A percentile compares a stretch with the other conserved stretches of the same genome.
Conservation (phyloP, 2,329 filamentous ascomycete species). For the Fusarium napiforme region DNA sequence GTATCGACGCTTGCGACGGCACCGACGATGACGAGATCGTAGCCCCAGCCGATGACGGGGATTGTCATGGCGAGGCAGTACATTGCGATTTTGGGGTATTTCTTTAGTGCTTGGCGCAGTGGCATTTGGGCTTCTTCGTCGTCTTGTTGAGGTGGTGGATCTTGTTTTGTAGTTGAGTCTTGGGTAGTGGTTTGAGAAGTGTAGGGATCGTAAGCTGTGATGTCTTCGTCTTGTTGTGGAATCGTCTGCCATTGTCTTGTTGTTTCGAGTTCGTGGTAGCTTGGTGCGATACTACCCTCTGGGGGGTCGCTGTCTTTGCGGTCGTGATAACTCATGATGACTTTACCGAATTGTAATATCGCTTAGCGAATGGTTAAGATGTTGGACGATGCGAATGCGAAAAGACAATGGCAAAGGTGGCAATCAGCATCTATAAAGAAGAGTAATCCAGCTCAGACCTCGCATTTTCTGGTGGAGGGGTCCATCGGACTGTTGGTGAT, state of each 20-base stretch:
- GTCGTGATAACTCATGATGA: conserved; percentile 11
- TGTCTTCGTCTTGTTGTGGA: conserved; percentile 11
- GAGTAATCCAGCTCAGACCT: background rate
- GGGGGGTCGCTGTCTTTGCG: conserved; percentile 2
- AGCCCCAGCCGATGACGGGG: conserved; percentile 47
- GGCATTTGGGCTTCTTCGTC: conserved; percentile 35
- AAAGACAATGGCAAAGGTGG: background rate
- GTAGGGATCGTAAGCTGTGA: conserved; percentile 16
- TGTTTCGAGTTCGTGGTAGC: conserved; percentile 24
- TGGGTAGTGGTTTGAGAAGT: background rate
- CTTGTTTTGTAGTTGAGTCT: background rate
- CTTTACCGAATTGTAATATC: background rate
- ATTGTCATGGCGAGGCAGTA: conserved; percentile 45
- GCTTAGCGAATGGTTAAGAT: background rate
- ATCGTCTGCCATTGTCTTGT: conserved; percentile 4
- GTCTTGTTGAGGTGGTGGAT: background rate
- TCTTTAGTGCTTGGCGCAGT: conserved; percentile 40
- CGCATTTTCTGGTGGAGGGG: background rate
- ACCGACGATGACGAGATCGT: conserved; percentile 44
- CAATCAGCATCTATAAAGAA: background rate
- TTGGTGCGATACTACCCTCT: background rate
- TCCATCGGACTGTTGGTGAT: conserved; percentile 13
- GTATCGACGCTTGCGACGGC: conserved; percentile 44
- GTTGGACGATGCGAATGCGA: background rate
- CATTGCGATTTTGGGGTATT: conserved; percentile 43